Base-by-base conservation (phyloP, 768 basidiomycete species). In the Lactarius quietus region DNA sequence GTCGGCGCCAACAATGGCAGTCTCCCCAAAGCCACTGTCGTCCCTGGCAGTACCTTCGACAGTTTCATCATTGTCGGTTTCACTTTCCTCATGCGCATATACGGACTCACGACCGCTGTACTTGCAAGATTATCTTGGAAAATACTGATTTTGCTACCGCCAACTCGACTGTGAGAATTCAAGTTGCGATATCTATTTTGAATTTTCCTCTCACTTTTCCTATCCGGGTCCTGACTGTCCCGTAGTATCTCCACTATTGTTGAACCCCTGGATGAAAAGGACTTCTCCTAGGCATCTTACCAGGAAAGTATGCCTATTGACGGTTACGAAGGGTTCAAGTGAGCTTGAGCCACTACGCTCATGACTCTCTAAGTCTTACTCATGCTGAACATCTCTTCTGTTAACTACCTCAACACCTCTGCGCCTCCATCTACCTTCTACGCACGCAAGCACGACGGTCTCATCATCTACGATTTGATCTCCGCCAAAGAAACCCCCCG, bases 211-310 rank as follows among this genome's bases (percentile, higher is more conserved):
- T 26, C 33, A n/a, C 9, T 12, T 38, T 17, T n/a, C 3, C 5
- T 28, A 31, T 55, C 20, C 8, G 3, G 18, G 23, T 57, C 12
- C 66, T 60, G 35, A 57, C n/a, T n/a, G 33, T 18, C 26, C 3
- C n/a, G 29, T 38, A 68, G n/a, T 29, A 62, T 86, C 9, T 84
- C 85, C 4, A 84, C 82, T 15, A 68, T 87, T 48, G 81, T 85
- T 29, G 87, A 89, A 67, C 76, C 88, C 20, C 74, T 89, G 35
- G 87, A 88, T 28, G 74, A 77, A 20, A 82, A 83, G 68, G 77
- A 74, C 52, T 78, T 89, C 48, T 82, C 82, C 8, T 89, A 87
- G 86, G 81, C 80, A 0, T 76, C 81, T 18, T 89, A 88, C 69
- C n/a, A n/a, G n/a, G n/a, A n/a, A n/a, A n/a, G n/a, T n/a, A n/a